Conservation (phyloP, 495 filamentous ascomycete genomes). For the Aspergillus diversus region DNA sequence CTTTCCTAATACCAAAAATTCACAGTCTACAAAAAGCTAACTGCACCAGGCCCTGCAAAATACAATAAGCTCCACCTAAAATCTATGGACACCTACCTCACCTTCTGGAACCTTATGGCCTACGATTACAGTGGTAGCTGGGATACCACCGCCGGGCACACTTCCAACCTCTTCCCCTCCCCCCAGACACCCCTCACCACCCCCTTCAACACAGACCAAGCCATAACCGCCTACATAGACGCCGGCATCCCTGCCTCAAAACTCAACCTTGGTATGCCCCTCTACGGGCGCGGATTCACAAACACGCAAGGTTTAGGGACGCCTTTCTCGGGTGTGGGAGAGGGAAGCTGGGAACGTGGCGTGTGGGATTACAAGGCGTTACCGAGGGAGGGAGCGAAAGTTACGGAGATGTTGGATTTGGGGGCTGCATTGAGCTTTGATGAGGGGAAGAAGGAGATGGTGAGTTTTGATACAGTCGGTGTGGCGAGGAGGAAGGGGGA, state of each 20-base stretch:
- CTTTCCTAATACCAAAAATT: not conserved
- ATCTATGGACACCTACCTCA: constrained; percentile 71
- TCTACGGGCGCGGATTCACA: constrained; percentile 83
- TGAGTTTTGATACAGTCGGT: constrained; percentile 74
- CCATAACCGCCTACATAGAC: constrained; percentile 62
- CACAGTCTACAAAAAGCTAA: not conserved
- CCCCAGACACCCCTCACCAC: constrained; percentile 58
- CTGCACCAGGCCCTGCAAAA: constrained; percentile 50
- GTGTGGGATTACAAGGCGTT: constrained; percentile 76
- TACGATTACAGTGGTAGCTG: constrained; percentile 82
- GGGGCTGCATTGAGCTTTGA: constrained; percentile 75
- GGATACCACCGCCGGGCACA: constrained; percentile 71
- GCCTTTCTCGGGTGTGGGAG: constrained; percentile 68
- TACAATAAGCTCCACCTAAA: constrained; percentile 66
- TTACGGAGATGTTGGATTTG: constrained; percentile 4
- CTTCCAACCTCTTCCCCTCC: constrained; percentile 75
- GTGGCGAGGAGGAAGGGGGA: constrained; percentile 63
- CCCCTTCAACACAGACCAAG: constrained; percentile 49
- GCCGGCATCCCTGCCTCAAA: constrained; percentile 61
- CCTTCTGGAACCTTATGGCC: constrained; percentile 79
- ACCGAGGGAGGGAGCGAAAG: constrained; percentile 16
- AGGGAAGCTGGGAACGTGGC: constrained; percentile 69
- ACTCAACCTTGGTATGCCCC: constrained; percentile 82
- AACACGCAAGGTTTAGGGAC: constrained; percentile 72
- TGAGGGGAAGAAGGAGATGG: constrained; percentile 54